These are phyloP conservation scores for Pseudomicrostroma phylloplanum DNA, from an alignment of 1,284 basidiomycete species.

Conservation along the genomic window DNA sequence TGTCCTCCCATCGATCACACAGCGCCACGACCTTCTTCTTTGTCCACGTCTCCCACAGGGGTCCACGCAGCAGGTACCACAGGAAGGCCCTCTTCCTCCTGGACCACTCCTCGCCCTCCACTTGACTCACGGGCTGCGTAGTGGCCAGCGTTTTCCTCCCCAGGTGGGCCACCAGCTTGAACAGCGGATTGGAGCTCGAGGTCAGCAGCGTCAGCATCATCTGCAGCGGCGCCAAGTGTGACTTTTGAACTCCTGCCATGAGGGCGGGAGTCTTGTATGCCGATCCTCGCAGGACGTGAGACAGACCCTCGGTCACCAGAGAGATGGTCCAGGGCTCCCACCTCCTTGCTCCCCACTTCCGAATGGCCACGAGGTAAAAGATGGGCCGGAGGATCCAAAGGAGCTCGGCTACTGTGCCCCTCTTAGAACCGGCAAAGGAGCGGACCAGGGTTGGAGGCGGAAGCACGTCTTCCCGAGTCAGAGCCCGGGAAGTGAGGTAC, in stretches of 20 bases:
- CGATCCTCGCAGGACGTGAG: background rate
- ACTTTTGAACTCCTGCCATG: background rate
- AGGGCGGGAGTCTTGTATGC: background rate
- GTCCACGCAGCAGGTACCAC: constrained; percentile 80
- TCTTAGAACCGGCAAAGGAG: constrained; percentile 19
- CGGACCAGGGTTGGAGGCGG: constrained; percentile 41
- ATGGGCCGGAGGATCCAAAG: constrained; percentile 41
- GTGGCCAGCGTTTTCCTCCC: background rate
- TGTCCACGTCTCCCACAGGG: constrained; percentile 65
- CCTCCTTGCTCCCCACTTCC: constrained; percentile 8
- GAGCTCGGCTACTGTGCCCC: constrained; percentile 25
- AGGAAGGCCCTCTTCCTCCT: constrained; percentile 68
- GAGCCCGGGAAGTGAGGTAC: constrained; percentile 40
- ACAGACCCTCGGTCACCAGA: background rate
- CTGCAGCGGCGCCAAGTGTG: background rate
- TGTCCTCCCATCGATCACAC: background rate
- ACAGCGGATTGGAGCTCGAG: background rate
- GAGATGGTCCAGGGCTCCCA: constrained; percentile 1
- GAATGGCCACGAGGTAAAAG: constrained; percentile 21
- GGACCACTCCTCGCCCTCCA: constrained; percentile 63
- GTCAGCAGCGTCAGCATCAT: background rate
- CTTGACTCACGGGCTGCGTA: constrained; percentile 37
- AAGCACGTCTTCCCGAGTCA: constrained; percentile 42
- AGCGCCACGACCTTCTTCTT: background rate
- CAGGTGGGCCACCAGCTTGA: background rate